Base-by-base conservation (phyloP, 371 early-diverging fungal species). In the Saksenaea vasiformis region DNA sequence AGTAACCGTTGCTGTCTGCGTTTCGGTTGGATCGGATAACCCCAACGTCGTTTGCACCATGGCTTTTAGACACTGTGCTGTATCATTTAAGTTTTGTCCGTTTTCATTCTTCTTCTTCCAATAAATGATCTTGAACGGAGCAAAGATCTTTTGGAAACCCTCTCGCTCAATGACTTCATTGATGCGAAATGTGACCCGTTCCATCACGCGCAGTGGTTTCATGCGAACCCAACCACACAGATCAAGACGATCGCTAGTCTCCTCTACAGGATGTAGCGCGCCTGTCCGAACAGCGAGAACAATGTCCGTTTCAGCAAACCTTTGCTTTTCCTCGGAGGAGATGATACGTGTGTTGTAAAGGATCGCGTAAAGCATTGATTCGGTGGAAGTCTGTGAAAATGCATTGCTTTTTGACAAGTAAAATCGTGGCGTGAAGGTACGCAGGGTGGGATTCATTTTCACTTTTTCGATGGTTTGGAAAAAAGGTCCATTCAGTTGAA, bases 331-430 rank as follows among this genome's bases (percentile, higher is more conserved):
- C 26, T 65, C 55, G 0, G 60, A 54, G 2, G 73, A 72, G 15
- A 60, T 75, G 10, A 73, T 56, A 5, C 67, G 62, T 9, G 71
- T 69, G 58, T 74, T 76, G 58, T 74, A 71, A 43, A 82, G 74
- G 13, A 82, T 73, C 1, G 78, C 78, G 27, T 14, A 82, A 60
- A 0, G 78, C 72, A 2, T 75, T 74, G 39, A 76, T 69, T 0
- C 74, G 62, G 11, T 72, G 65, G 47, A 73, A 73, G 44, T 78
- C 72, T 13, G 76, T 72, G 0, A 79, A 61, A 13, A 79, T 39
- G 0, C 78, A 74, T 9, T 77, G 77, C 55, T 82, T 79, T 60
- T 78, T 79, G 80, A 72, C 67, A 82, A 73, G 39, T 76, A 79
- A 27, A 82, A 76, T 0, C 83, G 78, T 19, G 83, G 80, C 10